Conservation (phyloP, 768 basidiomycete genomes). For the Astraeus odoratus region DNA sequence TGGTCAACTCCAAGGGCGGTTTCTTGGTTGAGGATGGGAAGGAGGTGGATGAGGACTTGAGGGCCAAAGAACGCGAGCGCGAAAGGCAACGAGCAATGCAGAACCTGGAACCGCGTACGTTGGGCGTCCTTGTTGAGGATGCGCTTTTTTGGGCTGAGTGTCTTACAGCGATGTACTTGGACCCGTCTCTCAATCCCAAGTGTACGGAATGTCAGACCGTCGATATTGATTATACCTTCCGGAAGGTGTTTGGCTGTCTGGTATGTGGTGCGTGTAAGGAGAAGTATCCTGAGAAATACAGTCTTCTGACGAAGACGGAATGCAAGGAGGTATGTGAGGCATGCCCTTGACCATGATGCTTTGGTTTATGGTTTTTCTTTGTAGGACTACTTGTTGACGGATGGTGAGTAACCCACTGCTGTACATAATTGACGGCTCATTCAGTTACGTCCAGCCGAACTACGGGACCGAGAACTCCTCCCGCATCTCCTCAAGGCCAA, state of each 20-base stretch:
- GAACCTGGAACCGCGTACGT: slow-evolving; percentile 63
- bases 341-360: slow-evolving; percentile 2
- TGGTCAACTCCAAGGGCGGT: slow-evolving; percentile 95
- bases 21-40: slow-evolving; percentile 89
- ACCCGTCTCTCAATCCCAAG: slow-evolving; percentile 68
- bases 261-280: slow-evolving; percentile 92
- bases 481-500: slow-evolving; percentile 94
- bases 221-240: slow-evolving; percentile 80
- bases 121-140: background rate
- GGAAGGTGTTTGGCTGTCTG: slow-evolving; percentile 74
- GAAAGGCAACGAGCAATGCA: slow-evolving; percentile 74
- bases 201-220: slow-evolving; percentile 83
- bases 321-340: slow-evolving; percentile 70
- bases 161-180: slow-evolving; percentile 66
- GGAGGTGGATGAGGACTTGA: slow-evolving; percentile 68
- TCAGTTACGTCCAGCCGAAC: slow-evolving; percentile 56
- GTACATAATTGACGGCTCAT: background rate
- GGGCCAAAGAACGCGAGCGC: slow-evolving; percentile 72
- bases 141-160: background rate
- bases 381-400: slow-evolving; percentile 92
- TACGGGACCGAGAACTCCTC: slow-evolving; percentile 85
- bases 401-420: slow-evolving; percentile 47
- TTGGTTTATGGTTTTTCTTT: background rate
- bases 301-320: slow-evolving; percentile 95
- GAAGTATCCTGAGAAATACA: slow-evolving; percentile 85